Conservation (phyloP, 2,329 filamentous ascomycete genomes). For the Talaromyces pinophilus region DNA sequence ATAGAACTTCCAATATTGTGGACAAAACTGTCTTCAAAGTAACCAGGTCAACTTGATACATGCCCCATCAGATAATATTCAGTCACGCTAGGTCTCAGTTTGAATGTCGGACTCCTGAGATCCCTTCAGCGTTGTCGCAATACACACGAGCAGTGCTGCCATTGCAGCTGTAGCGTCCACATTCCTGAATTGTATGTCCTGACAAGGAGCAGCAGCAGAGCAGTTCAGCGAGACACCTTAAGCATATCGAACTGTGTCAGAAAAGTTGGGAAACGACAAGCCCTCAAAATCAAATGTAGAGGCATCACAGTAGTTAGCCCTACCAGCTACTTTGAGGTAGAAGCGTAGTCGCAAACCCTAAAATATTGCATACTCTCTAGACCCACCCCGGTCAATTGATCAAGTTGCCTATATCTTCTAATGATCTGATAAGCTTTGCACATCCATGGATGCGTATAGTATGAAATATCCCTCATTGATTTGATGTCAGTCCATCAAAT, state of each 20-base stretch:
- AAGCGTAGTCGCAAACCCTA: too few relatives aligned
- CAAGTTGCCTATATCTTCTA: neutral
- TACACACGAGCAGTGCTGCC: too few relatives aligned
- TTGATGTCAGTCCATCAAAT: neutral
- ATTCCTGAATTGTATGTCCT: too few relatives aligned
- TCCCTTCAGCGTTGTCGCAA: too few relatives aligned
- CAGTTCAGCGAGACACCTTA: too few relatives aligned
- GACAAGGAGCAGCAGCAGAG: too few relatives aligned
- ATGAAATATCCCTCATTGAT: neutral
- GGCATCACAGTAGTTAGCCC: too few relatives aligned
- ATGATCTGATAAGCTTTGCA: neutral
- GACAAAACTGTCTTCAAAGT: neutral
- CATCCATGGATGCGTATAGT: neutral
- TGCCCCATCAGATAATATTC: neutral
- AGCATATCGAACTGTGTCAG: too few relatives aligned
- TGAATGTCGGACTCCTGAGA: neutral
- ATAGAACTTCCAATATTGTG: neutral
- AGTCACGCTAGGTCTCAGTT: neutral
- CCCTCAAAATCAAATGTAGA: too few relatives aligned
- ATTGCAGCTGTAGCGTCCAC: too few relatives aligned
- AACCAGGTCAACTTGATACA: neutral
- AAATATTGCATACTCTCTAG: neutral
- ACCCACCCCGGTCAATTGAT: neutral
- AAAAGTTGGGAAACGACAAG: too few relatives aligned
- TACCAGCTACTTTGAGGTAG: too few relatives aligned